These are phyloP conservation scores for Immersiella caudata DNA, from an alignment of 495 filamentous ascomycete species.

Conservation along the genomic window DNA sequence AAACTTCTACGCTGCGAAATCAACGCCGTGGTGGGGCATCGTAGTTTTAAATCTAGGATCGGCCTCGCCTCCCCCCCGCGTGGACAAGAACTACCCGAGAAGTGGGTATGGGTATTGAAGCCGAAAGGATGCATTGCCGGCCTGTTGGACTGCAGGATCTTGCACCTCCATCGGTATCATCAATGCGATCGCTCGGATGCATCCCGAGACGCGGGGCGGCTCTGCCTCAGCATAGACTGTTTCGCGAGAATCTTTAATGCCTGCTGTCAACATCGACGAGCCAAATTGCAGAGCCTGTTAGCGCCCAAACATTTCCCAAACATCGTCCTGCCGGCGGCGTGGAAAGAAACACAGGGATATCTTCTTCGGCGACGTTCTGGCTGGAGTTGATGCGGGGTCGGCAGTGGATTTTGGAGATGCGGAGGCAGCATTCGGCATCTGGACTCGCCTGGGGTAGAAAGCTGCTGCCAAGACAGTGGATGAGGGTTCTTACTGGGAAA, in stretches of 20 bases:
- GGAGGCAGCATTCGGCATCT: slow-evolving; percentile 32
- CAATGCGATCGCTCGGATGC: background rate
- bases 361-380: background rate
- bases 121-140: background rate
- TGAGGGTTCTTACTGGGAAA: background rate
- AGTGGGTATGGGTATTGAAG: background rate
- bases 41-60: background rate
- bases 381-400: slow-evolving; percentile 21
- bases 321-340: background rate
- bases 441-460: too few relatives aligned
- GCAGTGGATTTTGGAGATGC: slow-evolving; percentile 30
- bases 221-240: background rate
- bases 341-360: background rate
- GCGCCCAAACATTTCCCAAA: slow-evolving; percentile 8
- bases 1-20: background rate
- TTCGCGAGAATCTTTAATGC: background rate
- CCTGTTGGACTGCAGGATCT: background rate
- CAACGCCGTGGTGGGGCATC: background rate
- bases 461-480: background rate
- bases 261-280: background rate
- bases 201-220: background rate
- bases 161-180: background rate
- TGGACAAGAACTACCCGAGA: background rate
- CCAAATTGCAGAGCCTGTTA: slow-evolving; percentile 1
- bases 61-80: background rate